Evolutionary conservation across 2,329 filamentous ascomycete species (phyloP).

Genomic region (Lasiodiplodia hormozganensis): DNA sequence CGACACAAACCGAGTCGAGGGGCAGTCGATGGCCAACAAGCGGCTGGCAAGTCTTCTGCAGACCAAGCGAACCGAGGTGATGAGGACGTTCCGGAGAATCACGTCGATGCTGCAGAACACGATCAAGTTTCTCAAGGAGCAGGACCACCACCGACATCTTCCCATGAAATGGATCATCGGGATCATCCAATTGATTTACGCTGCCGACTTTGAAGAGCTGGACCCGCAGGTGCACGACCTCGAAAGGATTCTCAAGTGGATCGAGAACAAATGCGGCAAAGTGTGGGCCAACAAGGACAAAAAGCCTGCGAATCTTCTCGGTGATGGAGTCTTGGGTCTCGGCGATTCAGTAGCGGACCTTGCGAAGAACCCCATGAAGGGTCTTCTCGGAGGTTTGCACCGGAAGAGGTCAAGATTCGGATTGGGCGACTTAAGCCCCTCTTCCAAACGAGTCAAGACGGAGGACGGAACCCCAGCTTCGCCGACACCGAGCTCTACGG

Average conservation of each 20-base stretch:
- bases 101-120: background rate
- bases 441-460: background rate
- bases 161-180: background rate
- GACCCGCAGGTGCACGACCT: background rate
- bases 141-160: background rate
- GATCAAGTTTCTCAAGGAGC: background rate
- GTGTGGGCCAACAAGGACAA: background rate
- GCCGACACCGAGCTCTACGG: background rate
- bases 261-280: conserved; percentile 1
- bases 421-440: background rate
- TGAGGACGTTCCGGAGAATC: background rate
- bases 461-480: background rate
- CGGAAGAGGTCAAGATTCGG: background rate
- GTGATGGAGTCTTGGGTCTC: background rate
- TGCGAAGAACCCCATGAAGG: background rate
- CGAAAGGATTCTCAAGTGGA: conserved; percentile 1
- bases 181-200: background rate
- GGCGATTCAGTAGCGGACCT: background rate
- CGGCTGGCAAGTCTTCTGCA: background rate
- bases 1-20: background rate
- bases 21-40: background rate
- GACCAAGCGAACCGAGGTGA: background rate
- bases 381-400: background rate
- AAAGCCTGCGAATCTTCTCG: background rate
- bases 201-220: background rate